phyloP scores from a whole-genome alignment of 495 filamentous ascomycete species.

The Aspergillus cristatus region DNA sequence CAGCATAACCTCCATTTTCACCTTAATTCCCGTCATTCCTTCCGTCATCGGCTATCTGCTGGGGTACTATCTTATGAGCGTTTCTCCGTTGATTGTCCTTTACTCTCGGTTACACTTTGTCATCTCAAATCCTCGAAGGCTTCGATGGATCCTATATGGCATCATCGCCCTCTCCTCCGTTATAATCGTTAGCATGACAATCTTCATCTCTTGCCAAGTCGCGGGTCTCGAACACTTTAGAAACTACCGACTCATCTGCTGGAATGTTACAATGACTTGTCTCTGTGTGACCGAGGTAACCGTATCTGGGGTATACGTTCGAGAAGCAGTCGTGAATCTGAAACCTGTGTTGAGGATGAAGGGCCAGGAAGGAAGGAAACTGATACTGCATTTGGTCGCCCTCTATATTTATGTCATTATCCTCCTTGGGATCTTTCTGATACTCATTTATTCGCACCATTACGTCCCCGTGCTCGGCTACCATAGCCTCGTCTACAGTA shows the following conservation, averaged over 20 bases:
- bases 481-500: constrained; percentile 36
- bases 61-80: constrained; percentile 26
- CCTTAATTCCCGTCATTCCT: constrained; percentile 14
- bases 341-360: constrained; percentile 21
- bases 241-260: constrained; percentile 34
- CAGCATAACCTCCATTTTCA: constrained; percentile 23
- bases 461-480: constrained; percentile 33
- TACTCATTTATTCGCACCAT: constrained; percentile 23
- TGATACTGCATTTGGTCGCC: constrained; percentile 35
- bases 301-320: constrained; percentile 42
- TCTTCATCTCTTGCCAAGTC: constrained; percentile 20
- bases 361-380: constrained; percentile 14
- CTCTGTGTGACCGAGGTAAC: constrained; percentile 38
- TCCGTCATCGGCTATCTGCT: constrained; percentile 19
- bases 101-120: constrained; percentile 36
- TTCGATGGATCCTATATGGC: constrained; percentile 20
- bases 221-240: constrained; percentile 10
- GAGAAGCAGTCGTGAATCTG: constrained; percentile 26
- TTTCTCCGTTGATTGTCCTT: constrained; percentile 26
- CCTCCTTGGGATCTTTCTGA: constrained; percentile 26
- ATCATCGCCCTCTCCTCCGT: constrained; percentile 21
- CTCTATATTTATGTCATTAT: constrained; percentile 33
- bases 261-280: constrained; percentile 30
- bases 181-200: constrained; percentile 22
- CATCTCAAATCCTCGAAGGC: constrained; percentile 8